phyloP scores from a whole-genome alignment of 441 rosid species.

The Gossypium gossypioides region DNA sequence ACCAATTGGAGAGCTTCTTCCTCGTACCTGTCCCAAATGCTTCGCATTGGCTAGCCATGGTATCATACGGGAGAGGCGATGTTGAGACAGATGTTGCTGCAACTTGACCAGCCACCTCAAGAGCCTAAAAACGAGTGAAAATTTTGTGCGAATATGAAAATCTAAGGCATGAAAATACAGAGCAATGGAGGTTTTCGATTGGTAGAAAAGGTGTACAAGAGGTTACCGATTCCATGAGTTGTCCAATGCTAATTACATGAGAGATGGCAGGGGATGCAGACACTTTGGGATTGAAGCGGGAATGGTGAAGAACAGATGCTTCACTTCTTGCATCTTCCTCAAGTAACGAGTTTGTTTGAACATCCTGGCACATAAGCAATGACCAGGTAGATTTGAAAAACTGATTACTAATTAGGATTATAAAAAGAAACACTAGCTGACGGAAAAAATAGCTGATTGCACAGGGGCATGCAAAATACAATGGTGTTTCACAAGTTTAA shows the following conservation, averaged over 20 bases:
- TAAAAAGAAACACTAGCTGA: not conserved
- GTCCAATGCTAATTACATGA: slow-evolving; percentile 71
- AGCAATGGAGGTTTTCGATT: not conserved
- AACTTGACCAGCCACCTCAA: slow-evolving; percentile 90
- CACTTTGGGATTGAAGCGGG: slow-evolving; percentile 48
- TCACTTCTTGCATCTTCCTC: slow-evolving; percentile 71
- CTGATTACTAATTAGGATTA: not conserved
- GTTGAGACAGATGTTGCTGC: slow-evolving; percentile 66
- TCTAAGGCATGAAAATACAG: not conserved
- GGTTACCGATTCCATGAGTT: slow-evolving; percentile 82
- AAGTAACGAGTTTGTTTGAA: slow-evolving; percentile 33
- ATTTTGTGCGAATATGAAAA: not conserved
- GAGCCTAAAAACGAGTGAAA: slow-evolving; percentile 44
- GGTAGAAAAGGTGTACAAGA: not conserved
- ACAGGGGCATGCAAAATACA: not conserved
- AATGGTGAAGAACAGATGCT: slow-evolving; percentile 50
- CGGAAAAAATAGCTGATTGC: not conserved
- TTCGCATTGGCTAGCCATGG: slow-evolving; percentile 80
- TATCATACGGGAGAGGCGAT: slow-evolving; percentile 74
- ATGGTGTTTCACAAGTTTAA: not conserved
- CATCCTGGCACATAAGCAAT: slow-evolving; percentile 38
- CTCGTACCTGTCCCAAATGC: slow-evolving; percentile 68
- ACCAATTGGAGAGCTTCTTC: slow-evolving; percentile 84
- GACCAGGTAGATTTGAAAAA: not conserved
- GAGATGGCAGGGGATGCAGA: slow-evolving; percentile 21